Percentiles rank a stretch among this genome's conserved stretches.
Evolutionary conservation across 148 eudicot species (phyloP).

Genomic region (Rhododendron ferrugineum): DNA sequence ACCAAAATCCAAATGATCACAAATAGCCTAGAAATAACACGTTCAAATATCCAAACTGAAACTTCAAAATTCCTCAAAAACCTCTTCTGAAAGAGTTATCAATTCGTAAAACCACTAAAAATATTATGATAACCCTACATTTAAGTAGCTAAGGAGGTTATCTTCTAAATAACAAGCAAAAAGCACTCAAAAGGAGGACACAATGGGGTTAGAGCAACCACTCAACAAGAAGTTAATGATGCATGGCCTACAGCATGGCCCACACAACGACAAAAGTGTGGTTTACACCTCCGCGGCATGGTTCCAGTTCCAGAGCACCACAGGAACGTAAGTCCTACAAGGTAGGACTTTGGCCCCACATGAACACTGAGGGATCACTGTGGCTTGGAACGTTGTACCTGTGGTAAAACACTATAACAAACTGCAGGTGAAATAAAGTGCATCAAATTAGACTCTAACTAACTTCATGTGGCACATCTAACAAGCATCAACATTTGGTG

Average conservation of each 20-base stretch:
- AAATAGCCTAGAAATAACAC: neutral
- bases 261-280: neutral
- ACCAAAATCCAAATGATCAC: neutral
- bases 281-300: neutral
- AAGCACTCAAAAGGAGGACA: neutral
- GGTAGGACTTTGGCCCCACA: neutral
- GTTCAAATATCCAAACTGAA: neutral
- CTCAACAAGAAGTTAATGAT: neutral
- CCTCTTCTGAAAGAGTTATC: neutral
- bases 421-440: neutral
- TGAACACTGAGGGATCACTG: neutral
- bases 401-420: neutral
- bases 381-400: neutral
- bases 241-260: neutral
- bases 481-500: neutral
- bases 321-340: neutral
- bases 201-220: neutral
- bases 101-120: neutral
- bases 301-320: neutral
- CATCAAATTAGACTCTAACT: neutral
- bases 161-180: neutral
- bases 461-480: neutral
- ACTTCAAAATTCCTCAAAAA: neutral
- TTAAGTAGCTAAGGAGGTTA: neutral
- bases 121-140: neutral